These are phyloP conservation scores for Erythrophleum fordii DNA, from an alignment of 306 rosid genomes.

Conservation along the genomic window DNA sequence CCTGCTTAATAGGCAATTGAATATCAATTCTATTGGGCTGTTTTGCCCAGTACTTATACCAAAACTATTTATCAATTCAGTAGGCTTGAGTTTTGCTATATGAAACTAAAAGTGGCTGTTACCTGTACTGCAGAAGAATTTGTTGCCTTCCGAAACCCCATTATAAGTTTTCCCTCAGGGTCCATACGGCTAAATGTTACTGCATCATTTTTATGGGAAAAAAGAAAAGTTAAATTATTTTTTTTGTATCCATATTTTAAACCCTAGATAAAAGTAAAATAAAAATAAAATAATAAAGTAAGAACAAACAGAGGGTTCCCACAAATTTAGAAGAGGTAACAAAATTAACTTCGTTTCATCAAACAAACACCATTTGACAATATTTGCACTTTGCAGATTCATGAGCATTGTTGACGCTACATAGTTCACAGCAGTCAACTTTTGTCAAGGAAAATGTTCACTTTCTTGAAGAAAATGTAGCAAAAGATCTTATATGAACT, in stretches of 20 bases:
- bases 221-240: neutral
- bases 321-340: slow-evolving; percentile 20
- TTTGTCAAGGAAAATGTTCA: neutral
- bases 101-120: slow-evolving; percentile 52
- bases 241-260: slow-evolving; percentile 14
- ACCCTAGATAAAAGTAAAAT: slow-evolving; percentile 2
- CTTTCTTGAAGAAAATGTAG: neutral
- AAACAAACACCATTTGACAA: slow-evolving; percentile 27
- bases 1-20: slow-evolving; percentile 72
- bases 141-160: slow-evolving; percentile 95
- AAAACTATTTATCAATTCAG: slow-evolving; percentile 43
- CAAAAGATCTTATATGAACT: slow-evolving; percentile 5
- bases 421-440: neutral
- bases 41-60: neutral
- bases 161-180: slow-evolving; percentile 96
- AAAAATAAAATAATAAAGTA: neutral
- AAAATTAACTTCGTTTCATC: slow-evolving; percentile 26
- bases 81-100: slow-evolving; percentile 44
- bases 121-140: slow-evolving; percentile 81
- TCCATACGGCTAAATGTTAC: slow-evolving; percentile 99
- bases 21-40: slow-evolving; percentile 44
- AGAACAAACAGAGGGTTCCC: neutral
- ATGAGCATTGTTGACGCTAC: slow-evolving; percentile 4
- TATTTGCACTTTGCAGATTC: slow-evolving; percentile 16
- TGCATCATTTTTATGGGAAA: slow-evolving; percentile 39